Percentiles rank a stretch among this genome's conserved stretches.
Evolutionary conservation across 345 rosid genomes (phyloP).

Genomic region (Corymbia maculata): DNA sequence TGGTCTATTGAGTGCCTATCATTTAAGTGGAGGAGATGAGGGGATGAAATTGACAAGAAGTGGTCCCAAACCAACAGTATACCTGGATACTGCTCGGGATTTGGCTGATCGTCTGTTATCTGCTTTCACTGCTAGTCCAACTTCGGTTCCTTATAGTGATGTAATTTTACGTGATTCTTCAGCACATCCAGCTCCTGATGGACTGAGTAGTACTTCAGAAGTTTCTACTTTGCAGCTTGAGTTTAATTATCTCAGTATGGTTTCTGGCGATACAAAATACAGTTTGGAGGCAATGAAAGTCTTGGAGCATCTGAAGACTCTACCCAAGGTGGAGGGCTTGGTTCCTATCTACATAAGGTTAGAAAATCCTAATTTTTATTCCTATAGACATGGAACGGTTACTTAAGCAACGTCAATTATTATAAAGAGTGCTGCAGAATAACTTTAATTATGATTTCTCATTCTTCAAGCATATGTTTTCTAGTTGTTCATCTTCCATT

Average conservation of each 20-base stretch:
- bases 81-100: constrained; percentile 67
- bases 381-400: background rate
- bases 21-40: constrained; percentile 76
- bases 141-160: constrained; percentile 78
- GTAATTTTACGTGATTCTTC: constrained; percentile 65
- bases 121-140: constrained; percentile 81
- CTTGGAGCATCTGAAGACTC: constrained; percentile 72
- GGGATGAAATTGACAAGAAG: constrained; percentile 28
- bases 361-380: background rate
- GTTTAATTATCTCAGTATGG: constrained; percentile 77
- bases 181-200: constrained; percentile 82
- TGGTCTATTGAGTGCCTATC: constrained; percentile 96
- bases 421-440: background rate
- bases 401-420: background rate
- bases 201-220: constrained; percentile 91
- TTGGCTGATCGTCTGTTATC: constrained; percentile 85
- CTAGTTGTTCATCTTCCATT: background rate
- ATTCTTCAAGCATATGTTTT: background rate
- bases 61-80: constrained; percentile 68
- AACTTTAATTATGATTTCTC: background rate
- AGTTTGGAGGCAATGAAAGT: constrained; percentile 88
- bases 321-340: constrained; percentile 81
- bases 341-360: constrained; percentile 97
- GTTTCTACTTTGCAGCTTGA: constrained; percentile 92
- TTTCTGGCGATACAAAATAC: constrained; percentile 90